Evolutionary conservation across 148 eudicot species (phyloP).

Genomic region (Silene conica): DNA sequence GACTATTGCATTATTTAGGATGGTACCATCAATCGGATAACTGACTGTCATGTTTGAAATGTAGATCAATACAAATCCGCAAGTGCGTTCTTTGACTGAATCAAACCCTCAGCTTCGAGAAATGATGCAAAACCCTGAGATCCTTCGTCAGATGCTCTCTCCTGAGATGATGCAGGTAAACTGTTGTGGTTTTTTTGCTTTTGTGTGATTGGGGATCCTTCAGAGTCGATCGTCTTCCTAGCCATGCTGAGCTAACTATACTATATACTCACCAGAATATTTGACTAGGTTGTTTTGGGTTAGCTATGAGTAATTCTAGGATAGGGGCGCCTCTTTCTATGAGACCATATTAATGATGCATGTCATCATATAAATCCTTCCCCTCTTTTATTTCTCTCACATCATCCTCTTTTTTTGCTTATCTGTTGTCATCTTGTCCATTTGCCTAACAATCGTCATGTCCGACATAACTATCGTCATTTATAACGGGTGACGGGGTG

Average conservation of each 20-base stretch:
- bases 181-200: neutral
- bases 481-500: too few relatives aligned
- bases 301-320: too few relatives aligned
- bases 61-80: slow-evolving; percentile 60
- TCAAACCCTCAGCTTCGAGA: slow-evolving; percentile 82
- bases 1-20: neutral
- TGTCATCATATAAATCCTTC: too few relatives aligned
- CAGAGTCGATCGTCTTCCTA: neutral
- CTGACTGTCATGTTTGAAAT: slow-evolving; percentile 12
- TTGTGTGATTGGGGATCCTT: neutral
- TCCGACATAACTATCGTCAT: too few relatives aligned
- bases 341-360: too few relatives aligned
- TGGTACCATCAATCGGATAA: neutral
- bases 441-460: too few relatives aligned
- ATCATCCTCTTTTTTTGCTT: too few relatives aligned
- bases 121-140: slow-evolving; percentile 89
- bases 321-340: too few relatives aligned
- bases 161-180: slow-evolving; percentile 91
- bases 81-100: slow-evolving; percentile 68
- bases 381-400: too few relatives aligned
- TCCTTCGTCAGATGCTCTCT: slow-evolving; percentile 61
- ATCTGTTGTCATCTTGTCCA: too few relatives aligned
- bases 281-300: neutral
- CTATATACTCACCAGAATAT: neutral
- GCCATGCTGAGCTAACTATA: neutral